Conservation (phyloP, 257 asterid species). For the Echites panduratus region DNA sequence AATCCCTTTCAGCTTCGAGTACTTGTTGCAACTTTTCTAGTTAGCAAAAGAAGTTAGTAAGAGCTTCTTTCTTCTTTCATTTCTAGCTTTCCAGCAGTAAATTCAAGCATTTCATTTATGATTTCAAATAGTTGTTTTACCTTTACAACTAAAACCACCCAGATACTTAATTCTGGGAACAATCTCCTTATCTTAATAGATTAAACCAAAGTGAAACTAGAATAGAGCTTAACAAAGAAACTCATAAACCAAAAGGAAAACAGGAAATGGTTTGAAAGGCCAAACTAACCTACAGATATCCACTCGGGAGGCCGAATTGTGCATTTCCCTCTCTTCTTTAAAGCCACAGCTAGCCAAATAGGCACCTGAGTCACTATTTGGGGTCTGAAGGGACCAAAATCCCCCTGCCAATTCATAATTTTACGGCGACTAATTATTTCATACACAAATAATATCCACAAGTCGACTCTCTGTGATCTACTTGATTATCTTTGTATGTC, state of each 20-base stretch:
- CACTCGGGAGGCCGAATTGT: constrained; percentile 77
- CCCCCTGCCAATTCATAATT: constrained; percentile 47
- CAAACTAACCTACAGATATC: constrained; percentile 81
- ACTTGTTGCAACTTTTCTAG: constrained; percentile 71
- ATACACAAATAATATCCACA: background rate
- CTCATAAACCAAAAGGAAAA: background rate
- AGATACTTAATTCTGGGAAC: background rate
- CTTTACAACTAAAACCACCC: background rate
- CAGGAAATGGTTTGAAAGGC: too few relatives aligned
- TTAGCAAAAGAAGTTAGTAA: constrained; percentile 20
- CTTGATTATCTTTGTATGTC: background rate
- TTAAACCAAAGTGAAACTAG: background rate
- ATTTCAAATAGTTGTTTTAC: background rate
- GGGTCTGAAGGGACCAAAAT: constrained; percentile 82
- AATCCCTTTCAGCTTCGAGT: constrained; percentile 84
- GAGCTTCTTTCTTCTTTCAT: background rate
- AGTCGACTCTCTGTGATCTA: background rate
- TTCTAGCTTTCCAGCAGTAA: background rate
- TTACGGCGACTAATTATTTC: constrained; percentile 7
- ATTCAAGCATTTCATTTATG: background rate
- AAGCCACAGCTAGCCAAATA: constrained; percentile 87
- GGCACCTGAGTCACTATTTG: constrained; percentile 75
- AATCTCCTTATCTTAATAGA: background rate
- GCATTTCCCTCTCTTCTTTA: constrained; percentile 96
- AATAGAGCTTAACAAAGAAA: background rate